Conservation (phyloP, 2,329 filamentous ascomycete species). For the Aspergillus fumigatus region DNA sequence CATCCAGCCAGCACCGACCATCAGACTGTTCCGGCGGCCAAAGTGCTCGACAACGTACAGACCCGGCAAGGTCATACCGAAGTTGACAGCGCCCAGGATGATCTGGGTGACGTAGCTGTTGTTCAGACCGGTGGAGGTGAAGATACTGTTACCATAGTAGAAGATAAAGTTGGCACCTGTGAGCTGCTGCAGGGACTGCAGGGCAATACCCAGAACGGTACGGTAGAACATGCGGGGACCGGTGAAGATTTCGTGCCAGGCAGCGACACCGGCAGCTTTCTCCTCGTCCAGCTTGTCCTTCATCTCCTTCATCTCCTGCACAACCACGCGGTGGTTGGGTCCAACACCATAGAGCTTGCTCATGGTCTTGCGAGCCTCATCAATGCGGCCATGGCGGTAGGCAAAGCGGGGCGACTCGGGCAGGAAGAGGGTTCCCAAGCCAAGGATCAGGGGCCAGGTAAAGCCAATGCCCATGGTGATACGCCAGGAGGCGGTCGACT, state of each 20-base stretch:
- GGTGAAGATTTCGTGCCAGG: constrained; percentile 36
- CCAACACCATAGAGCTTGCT: constrained; percentile 52
- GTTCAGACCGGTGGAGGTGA: constrained; percentile 58
- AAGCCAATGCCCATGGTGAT: constrained; percentile 54
- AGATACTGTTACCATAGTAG: constrained; percentile 51
- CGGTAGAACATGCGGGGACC: constrained; percentile 43
- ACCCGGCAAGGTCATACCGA: constrained; percentile 60
- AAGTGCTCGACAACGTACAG: constrained; percentile 65
- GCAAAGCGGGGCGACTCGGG: constrained; percentile 56
- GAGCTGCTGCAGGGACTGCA: constrained; percentile 43
- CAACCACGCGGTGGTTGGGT: constrained; percentile 49
- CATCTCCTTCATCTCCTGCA: constrained; percentile 52
- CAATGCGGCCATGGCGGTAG: constrained; percentile 52
- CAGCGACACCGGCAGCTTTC: constrained; percentile 35
- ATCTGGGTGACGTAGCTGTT: constrained; percentile 62
- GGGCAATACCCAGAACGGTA: constrained; percentile 35
- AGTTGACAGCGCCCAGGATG: constrained; percentile 63
- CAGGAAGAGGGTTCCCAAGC: constrained; percentile 51
- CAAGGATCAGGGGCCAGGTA: constrained; percentile 53
- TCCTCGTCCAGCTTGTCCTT: constrained; percentile 52
- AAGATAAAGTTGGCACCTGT: constrained; percentile 45
- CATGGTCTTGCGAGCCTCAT: constrained; percentile 49
- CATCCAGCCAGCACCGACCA: constrained; percentile 65
- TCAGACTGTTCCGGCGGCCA: constrained; percentile 62
- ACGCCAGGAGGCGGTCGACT: constrained; percentile 42